Evolutionary conservation across 108 stramenopile genomes (phyloP), one percentile per base, ranked within the genome.

Genomic region (Nannochloropsis gaditana): DNA sequence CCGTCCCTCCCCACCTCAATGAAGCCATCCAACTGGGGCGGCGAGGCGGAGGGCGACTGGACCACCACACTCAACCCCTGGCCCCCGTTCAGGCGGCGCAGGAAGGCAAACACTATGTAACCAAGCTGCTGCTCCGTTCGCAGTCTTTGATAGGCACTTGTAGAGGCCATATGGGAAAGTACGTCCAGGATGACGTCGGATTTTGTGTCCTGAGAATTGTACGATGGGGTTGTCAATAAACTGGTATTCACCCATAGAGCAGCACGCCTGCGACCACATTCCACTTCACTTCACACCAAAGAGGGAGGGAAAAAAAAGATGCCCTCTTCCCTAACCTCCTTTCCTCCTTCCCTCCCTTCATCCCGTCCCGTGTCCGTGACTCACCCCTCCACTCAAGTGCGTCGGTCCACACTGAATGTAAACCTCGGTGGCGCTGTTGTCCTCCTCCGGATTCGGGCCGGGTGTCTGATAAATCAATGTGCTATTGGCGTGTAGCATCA

Each of bases 121-220:
- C 88, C 88, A 42, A 89, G 83, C 84, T 88, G 88, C 85, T 85
- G 88, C 85, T 85, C 44, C 9, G 88, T 88, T 80, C 87, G 42
- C 79, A 87, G 80, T 41, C 59, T 80, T 44, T 87, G 83, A 83
- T 84, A 87, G 44, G 80, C 80, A 41, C 41, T 41, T 5, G 80
- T 81, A 41, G 21, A 42, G 80, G 80, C 80, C 80, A 81, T n/a
- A n/a, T 73, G 59, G 8, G 59, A 15, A n/a, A 73, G 59, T n/a
- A 73, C 59, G 59, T 73, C 59, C 59, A 73, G 8, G 8, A 73
- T 73, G 2, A 73, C 6, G 59, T 73, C 59, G 59, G 15, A 15
- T n/a, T 73, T 73, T 4, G 59, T 73, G 59, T 73, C n/a, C 59
- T 73, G 8, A n/a, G 59, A 1, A 15, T 10, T 0, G 47, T 15